Evolutionary conservation across 352 stramenopile genomes (phyloP).

Genomic region (Globisporangium cederbergense): DNA sequence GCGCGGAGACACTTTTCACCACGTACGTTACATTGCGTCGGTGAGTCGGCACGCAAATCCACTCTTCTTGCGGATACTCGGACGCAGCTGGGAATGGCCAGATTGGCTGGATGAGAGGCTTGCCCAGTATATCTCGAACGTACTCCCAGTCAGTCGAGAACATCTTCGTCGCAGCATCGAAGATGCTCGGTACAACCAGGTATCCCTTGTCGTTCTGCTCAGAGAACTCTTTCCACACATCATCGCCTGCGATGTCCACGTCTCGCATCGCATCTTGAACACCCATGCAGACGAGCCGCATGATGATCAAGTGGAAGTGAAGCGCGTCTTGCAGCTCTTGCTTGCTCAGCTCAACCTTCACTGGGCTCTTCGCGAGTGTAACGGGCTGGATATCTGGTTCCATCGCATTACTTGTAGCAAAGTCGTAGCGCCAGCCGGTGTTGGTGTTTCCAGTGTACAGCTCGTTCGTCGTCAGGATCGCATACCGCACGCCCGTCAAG

Average conservation of each 20-base stretch:
- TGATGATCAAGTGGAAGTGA: slow-evolving; percentile 75
- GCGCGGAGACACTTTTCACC: slow-evolving; percentile 35
- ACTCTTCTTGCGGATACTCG: slow-evolving; percentile 36
- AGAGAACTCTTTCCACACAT: slow-evolving; percentile 80
- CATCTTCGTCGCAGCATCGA: slow-evolving; percentile 1
- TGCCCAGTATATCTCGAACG: slow-evolving; percentile 52
- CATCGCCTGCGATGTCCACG: slow-evolving; percentile 50
- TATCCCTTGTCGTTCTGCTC: slow-evolving; percentile 88
- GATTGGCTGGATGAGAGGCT: slow-evolving; percentile 59
- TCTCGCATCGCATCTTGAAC: slow-evolving; percentile 70
- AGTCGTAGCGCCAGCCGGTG: slow-evolving; percentile 77
- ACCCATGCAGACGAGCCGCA: slow-evolving; percentile 78
- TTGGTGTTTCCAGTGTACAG: slow-evolving; percentile 83
- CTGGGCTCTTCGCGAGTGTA: slow-evolving; percentile 48
- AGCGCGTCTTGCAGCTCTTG: slow-evolving; percentile 55
- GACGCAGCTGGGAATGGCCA: slow-evolving; percentile 49
- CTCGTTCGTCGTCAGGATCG: slow-evolving; percentile 70
- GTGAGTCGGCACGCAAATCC: slow-evolving; percentile 69
- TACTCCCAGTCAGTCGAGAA: slow-evolving; percentile 63
- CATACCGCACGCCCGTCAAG: slow-evolving; percentile 59
- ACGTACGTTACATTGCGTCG: slow-evolving; percentile 75
- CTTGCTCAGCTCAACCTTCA: slow-evolving; percentile 43
- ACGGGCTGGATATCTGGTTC: slow-evolving; percentile 52
- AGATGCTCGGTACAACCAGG: slow-evolving; percentile 59
- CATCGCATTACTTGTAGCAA: slow-evolving; percentile 78